Conservation (phyloP, 805 yeast species). For the Sugiyamaella mastotermitis region DNA sequence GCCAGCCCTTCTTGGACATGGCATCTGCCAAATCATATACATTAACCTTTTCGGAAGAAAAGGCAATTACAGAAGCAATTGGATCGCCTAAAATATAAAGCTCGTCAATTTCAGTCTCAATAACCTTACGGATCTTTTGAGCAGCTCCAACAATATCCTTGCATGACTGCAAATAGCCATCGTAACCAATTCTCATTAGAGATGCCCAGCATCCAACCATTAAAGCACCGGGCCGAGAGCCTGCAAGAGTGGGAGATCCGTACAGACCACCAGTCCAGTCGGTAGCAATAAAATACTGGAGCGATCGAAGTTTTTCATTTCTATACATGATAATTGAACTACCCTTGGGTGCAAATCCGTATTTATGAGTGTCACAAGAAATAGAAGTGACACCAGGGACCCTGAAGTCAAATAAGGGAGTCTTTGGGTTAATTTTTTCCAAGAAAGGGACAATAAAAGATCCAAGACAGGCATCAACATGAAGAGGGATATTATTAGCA, state of each 20-base stretch:
- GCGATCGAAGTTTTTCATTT: constrained; percentile 52
- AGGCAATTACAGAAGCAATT: constrained; percentile 71
- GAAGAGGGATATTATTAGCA: constrained; percentile 73
- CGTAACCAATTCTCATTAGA: constrained; percentile 68
- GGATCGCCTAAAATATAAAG: constrained; percentile 83
- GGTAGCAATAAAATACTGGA: constrained; percentile 77
- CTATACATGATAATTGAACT: constrained; percentile 91
- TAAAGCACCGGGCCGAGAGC: constrained; percentile 94
- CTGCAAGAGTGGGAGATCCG: constrained; percentile 95
- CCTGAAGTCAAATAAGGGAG: constrained; percentile 73
- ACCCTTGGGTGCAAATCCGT: constrained; percentile 98
- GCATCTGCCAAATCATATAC: constrained; percentile 76
- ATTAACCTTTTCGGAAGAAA: constrained; percentile 55
- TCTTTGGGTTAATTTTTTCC: constrained; percentile 45
- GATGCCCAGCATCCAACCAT: constrained; percentile 99
- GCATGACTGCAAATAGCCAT: constrained; percentile 72
- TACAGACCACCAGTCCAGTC: constrained; percentile 95
- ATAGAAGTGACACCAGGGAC: constrained; percentile 90
- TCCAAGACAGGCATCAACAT: constrained; percentile 94
- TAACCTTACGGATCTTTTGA: constrained; percentile 45
- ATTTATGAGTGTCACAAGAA: constrained; percentile 98
- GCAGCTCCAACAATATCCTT: constrained; percentile 62
- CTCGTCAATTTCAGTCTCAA: constrained; percentile 43
- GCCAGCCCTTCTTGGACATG: constrained; percentile 74
- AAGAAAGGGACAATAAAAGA: constrained; percentile 83